Evolutionary conservation across 768 basidiomycete species (phyloP).

Genomic region (Phlebiopsis flavidoalba): DNA sequence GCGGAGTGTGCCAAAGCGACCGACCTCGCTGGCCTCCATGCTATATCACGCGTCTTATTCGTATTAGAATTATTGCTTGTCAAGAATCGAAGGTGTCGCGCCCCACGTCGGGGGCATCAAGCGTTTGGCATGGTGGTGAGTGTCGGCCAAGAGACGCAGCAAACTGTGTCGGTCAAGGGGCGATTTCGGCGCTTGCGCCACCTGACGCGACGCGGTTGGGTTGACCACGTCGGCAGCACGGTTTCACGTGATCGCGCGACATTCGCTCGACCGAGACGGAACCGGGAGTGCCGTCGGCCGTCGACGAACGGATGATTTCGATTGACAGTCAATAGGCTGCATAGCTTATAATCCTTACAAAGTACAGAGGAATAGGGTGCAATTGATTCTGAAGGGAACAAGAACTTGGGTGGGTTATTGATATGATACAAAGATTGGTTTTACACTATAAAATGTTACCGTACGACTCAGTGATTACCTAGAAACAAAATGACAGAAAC

Average conservation of each 20-base stretch:
- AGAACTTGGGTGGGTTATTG: not conserved
- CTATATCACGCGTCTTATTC: not conserved
- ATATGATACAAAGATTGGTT: not conserved
- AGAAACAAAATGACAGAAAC: not conserved
- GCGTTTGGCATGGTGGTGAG: not conserved
- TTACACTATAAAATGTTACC: not conserved
- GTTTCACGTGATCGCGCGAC: not conserved
- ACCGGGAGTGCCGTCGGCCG: too few relatives aligned
- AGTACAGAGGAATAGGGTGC: too few relatives aligned
- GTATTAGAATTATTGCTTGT: not conserved
- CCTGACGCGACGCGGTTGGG: constrained; percentile 1
- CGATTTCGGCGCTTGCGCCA: not conserved
- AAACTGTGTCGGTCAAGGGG: not conserved
- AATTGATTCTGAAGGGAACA: too few relatives aligned
- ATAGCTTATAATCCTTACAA: too few relatives aligned
- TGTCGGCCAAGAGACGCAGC: not conserved
- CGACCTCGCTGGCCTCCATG: constrained; percentile 50
- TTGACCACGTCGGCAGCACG: not conserved
- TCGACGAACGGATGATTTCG: too few relatives aligned
- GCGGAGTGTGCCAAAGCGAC: constrained; percentile 60
- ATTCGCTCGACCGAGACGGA: not conserved
- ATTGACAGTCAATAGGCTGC: too few relatives aligned
- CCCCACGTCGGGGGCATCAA: not conserved
- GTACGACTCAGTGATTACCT: not conserved
- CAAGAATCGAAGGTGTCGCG: not conserved